Conservation (phyloP, 768 basidiomycete species). For the Naematelia aurantialba region DNA sequence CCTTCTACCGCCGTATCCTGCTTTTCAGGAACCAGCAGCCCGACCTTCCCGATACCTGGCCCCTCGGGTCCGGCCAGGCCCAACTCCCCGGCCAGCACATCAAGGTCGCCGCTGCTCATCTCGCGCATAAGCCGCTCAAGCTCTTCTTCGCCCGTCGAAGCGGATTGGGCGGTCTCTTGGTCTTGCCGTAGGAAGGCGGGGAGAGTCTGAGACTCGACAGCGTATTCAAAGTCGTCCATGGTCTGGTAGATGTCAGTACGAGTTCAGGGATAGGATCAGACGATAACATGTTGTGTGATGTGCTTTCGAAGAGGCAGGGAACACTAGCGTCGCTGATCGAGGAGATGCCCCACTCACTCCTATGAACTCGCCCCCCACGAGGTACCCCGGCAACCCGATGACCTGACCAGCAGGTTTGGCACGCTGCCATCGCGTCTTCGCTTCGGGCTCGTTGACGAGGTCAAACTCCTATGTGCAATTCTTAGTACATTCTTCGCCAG, state of each 20-base stretch:
- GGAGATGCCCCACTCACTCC: conserved; percentile 27
- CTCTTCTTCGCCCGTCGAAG: conserved; percentile 17
- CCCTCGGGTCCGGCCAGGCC: conserved; percentile 11
- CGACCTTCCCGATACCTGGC: conserved; percentile 5
- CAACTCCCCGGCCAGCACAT: conserved; percentile 26
- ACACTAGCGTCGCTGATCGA: neutral
- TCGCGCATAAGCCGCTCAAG: conserved; percentile 40
- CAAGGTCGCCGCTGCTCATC: conserved; percentile 37
- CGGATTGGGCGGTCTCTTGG: conserved; percentile 20
- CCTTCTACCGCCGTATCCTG: conserved; percentile 13
- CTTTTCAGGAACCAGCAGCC: conserved; percentile 13
- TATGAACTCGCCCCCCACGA: conserved; percentile 46
- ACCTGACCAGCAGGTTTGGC: conserved; percentile 39
- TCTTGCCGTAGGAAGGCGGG: conserved; percentile 39
- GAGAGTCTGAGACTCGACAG: conserved; percentile 35
- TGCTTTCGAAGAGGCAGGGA: neutral
- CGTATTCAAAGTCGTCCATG: conserved; percentile 47
- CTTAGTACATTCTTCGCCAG: neutral
- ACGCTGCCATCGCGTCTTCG: conserved; percentile 44
- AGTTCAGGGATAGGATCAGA: neutral
- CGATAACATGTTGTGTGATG: too few relatives aligned
- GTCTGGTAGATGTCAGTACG: conserved; percentile 17
- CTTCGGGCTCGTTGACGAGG: conserved; percentile 39
- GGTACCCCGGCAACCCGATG: conserved; percentile 41
- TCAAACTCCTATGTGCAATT: conserved; percentile 25